These are phyloP conservation scores for Xerophyta viscosa DNA, from an alignment of 106 monocot species.

Conservation along the genomic window DNA sequence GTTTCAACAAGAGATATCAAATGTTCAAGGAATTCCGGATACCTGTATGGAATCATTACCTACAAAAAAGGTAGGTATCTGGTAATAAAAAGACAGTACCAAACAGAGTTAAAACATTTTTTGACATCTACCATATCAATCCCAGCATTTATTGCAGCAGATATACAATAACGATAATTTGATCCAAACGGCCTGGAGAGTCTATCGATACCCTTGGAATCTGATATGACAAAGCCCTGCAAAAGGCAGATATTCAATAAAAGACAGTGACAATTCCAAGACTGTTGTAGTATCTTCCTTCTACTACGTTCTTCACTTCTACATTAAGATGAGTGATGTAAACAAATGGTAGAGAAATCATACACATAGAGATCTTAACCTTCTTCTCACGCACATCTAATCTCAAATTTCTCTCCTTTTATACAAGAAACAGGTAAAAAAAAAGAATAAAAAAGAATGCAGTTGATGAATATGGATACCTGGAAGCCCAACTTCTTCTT, in stretches of 20 bases:
- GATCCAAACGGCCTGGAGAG: slow-evolving; percentile 61
- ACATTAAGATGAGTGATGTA: too few species aligned
- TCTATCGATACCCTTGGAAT: slow-evolving; percentile 86
- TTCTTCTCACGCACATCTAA: too few species aligned
- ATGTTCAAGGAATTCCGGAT: slow-evolving; percentile 64
- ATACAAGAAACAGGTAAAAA: too few species aligned
- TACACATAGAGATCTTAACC: too few species aligned
- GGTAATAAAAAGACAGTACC: too few species aligned
- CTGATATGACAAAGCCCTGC: slow-evolving; percentile 83
- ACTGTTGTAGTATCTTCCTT: too few species aligned
- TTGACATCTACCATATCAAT: slow-evolving; percentile 67
- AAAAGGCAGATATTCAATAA: slow-evolving; percentile 4
- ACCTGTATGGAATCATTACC: slow-evolving; percentile 82
- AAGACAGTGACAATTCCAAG: neutral
- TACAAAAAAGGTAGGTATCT: slow-evolving; percentile 10
- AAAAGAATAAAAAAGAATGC: too few species aligned
- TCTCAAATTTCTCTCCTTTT: too few species aligned
- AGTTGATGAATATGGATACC: slow-evolving; percentile 19
- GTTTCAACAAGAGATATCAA: slow-evolving; percentile 64
- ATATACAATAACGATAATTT: slow-evolving; percentile 68
- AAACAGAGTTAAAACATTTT: too few species aligned
- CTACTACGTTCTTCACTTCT: too few species aligned
- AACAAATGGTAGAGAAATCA: neutral
- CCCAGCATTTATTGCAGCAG: slow-evolving; percentile 77
- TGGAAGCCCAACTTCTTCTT: slow-evolving; percentile 75